Evolutionary conservation across 176 grass and related monocot species (phyloP).

Genomic region (Oryza punctata): DNA sequence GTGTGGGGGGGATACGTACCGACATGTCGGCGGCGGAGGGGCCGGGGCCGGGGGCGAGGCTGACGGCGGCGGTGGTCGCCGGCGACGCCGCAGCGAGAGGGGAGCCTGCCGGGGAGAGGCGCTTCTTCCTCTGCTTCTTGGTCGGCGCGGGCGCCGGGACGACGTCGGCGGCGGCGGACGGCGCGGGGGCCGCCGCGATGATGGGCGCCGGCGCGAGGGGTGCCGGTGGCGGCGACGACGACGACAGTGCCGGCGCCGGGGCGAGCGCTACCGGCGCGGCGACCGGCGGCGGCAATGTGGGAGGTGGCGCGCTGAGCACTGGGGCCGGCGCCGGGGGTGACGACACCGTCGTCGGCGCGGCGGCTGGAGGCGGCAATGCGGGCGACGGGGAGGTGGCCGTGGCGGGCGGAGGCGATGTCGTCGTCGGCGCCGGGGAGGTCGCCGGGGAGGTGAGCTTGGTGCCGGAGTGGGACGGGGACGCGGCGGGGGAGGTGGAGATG

Average conservation of each 20-base stretch:
- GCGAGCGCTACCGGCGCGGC: not conserved
- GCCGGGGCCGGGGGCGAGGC: conserved; percentile 41
- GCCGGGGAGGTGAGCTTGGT: conserved; percentile 36
- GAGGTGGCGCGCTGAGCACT: not conserved
- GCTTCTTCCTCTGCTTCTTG: conserved; percentile 46
- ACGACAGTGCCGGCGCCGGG: not conserved
- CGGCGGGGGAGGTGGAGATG: conserved; percentile 35
- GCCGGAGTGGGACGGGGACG: conserved; percentile 27
- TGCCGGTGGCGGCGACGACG: not conserved
- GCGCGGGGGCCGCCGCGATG: not conserved
- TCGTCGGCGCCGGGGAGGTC: not conserved
- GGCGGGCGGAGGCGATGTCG: not conserved
- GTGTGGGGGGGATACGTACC: conserved; percentile 33
- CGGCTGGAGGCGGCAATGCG: conserved; percentile 5
- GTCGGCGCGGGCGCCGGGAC: conserved; percentile 29
- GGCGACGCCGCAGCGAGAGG: conserved; percentile 38
- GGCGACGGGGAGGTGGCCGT: conserved; percentile 29
- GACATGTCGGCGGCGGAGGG: conserved; percentile 68
- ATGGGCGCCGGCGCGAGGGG: conserved; percentile 5
- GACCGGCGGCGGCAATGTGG: not conserved
- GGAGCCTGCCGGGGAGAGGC: not conserved
- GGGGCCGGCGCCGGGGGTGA: conserved; percentile 9
- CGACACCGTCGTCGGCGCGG: conserved; percentile 10
- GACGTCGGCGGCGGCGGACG: not conserved
- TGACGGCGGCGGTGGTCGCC: not conserved